Percentiles rank a stretch among this genome's conserved stretches.
phyloP scores from a whole-genome alignment of 108 stramenopile species.

The Cyclostephanos invisitatus region DNA sequence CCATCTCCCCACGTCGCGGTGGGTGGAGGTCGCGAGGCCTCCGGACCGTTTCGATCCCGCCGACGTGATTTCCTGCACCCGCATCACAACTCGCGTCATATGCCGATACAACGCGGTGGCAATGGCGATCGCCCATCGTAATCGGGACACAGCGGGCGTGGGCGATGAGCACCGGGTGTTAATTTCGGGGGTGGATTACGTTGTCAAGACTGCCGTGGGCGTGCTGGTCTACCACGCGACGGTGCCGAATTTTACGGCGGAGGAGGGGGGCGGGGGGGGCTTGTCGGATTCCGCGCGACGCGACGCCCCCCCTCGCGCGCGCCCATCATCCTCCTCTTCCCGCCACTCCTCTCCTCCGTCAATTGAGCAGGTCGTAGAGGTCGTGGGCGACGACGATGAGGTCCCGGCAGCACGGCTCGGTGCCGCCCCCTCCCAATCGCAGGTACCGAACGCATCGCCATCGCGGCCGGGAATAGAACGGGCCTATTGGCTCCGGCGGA shows the following conservation, averaged over 20 bases:
- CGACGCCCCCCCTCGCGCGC: too few relatives aligned
- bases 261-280: slow-evolving; percentile 23
- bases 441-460: not conserved
- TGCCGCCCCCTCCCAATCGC: slow-evolving; percentile 12
- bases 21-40: slow-evolving; percentile 44
- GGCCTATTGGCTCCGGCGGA: slow-evolving; percentile 83
- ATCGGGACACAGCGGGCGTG: not conserved
- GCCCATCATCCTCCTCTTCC: too few relatives aligned
- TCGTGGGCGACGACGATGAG: not conserved
- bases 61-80: slow-evolving; percentile 64
- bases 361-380: too few relatives aligned
- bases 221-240: slow-evolving; percentile 63
- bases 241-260: slow-evolving; percentile 31
- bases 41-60: slow-evolving; percentile 61
- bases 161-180: slow-evolving; percentile 5
- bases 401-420: not conserved
- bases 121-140: not conserved
- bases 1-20: slow-evolving; percentile 29
- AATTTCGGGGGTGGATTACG: slow-evolving; percentile 10
- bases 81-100: slow-evolving; percentile 73
- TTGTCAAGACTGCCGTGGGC: slow-evolving; percentile 67
- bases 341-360: too few relatives aligned
- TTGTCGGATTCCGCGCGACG: too few relatives aligned
- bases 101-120: slow-evolving; percentile 45
- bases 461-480: slow-evolving; percentile 29